Percentiles rank a stretch among this genome's conserved stretches.
Evolutionary conservation across 225 moss, liverwort and hornwort species (phyloP).

Genomic region (Physcomitrium patens): DNA sequence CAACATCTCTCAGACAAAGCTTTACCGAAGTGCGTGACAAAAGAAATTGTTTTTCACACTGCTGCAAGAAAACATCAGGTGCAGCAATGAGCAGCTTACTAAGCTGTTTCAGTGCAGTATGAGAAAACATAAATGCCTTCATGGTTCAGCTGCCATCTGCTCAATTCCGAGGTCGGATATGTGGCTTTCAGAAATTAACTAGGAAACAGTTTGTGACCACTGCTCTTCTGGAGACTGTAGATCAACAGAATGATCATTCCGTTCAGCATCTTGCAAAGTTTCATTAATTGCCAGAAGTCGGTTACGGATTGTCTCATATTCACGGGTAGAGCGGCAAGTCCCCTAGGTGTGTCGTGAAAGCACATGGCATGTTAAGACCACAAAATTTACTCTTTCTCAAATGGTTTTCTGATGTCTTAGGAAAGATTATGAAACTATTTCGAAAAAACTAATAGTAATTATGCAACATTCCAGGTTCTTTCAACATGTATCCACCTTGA

Average conservation of each 20-base stretch:
- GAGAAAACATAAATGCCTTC: too few species aligned
- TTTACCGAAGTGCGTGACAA: background rate
- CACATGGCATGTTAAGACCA: background rate
- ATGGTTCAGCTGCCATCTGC: conserved; percentile 32
- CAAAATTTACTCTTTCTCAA: background rate
- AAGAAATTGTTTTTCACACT: background rate
- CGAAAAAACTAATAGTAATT: background rate
- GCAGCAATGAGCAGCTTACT: too few species aligned
- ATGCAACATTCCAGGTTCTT: background rate
- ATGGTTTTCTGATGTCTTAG: background rate
- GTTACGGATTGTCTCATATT: conserved; percentile 43
- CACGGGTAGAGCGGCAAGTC: conserved; percentile 39
- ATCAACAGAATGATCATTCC: too few species aligned
- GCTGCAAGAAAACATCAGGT: too few species aligned
- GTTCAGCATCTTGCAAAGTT: conserved; percentile 11
- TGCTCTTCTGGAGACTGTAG: conserved; percentile 1
- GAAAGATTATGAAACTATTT: background rate
- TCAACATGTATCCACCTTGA: too few species aligned
- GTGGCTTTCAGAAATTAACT: conserved; percentile 3
- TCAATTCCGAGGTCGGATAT: conserved; percentile 2
- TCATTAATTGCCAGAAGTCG: conserved; percentile 32
- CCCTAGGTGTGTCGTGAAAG: conserved; percentile 51
- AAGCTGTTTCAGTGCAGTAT: too few species aligned
- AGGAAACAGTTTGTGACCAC: background rate
- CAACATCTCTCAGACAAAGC: conserved; percentile 38